Percentiles rank a stretch among this genome's conserved stretches.
Conservation (phyloP, 495 filamentous ascomycete species). For the Xylaria scruposa region DNA sequence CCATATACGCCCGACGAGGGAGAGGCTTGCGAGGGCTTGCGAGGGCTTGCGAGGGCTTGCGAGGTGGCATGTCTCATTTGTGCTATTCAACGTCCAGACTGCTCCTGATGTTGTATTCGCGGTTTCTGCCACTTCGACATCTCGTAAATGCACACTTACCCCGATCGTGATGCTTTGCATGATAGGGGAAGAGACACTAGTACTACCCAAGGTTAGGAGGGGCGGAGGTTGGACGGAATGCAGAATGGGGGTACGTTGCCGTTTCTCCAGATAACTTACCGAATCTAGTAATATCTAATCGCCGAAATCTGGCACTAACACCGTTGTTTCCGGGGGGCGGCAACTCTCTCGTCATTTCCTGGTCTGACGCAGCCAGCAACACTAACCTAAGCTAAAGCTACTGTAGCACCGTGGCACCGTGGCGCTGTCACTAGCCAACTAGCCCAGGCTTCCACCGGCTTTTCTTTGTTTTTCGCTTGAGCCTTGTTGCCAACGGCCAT, state of each 20-base stretch:
- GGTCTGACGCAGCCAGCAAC: not conserved
- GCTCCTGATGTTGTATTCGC: not conserved
- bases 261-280: constrained; percentile 1
- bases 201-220: not conserved
- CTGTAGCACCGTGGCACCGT: not conserved
- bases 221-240: constrained; percentile 3
- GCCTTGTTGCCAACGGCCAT: not conserved
- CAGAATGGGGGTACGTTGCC: not conserved
- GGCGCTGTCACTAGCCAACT: too few relatives aligned
- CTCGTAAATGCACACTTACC: not conserved
- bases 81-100: not conserved
- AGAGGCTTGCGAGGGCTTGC: not conserved
- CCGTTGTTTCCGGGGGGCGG: constrained; percentile 8
- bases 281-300: not conserved
- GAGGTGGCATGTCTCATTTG: not conserved
- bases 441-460: not conserved
- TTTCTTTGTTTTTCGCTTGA: not conserved
- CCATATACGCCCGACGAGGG: not conserved
- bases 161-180: not conserved
- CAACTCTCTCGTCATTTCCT: not conserved
- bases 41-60: not conserved
- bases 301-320: constrained; percentile 4
- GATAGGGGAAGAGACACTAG: not conserved
- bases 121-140: not conserved
- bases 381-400: not conserved